Evolutionary conservation across 1,139 yeast genomes (phyloP), one percentile per base, ranked within the genome.

Genomic region (Pichia cactophila): DNA sequence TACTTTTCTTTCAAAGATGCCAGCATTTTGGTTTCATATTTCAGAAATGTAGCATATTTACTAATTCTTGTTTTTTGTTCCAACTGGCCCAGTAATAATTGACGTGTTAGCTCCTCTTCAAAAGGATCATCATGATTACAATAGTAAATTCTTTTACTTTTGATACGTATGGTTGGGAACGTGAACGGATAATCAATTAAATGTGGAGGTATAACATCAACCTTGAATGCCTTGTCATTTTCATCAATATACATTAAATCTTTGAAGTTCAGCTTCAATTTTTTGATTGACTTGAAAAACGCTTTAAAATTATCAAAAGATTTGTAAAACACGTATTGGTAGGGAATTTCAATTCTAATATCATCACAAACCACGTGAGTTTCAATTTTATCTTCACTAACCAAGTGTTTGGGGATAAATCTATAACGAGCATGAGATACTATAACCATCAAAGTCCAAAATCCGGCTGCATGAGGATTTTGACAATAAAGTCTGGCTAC

Each of bases 61-160:
- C 83, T 86, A 41, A 78, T 50, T 49, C 97, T 70, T 53, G 77
- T 72, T 50, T 77, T 71, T 61, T 86, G 95, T 58, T 88, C 97
- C 6, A 77, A 64, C 48, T 72, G 57, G 4, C 96, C 96, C 37
- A 86, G 72, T 59, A 84, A 86, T 61, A 78, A 84, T 23, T 85
- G 80, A 71, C 83, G 73, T 41, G 79, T 79, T 50, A 92, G 67
- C 55, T 87, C 83, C 7, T 83, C 69, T 65, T 92, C 98, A 64
- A 92, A 89, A 9, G 95, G 90, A 67, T 90, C 97, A 66, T 90
- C 97, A 55, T 83, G 88, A 69, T 83, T 73, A 17, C 72, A 62
- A 46, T 83, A 71, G 7, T 74, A 60, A 20, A 88, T 64, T 43
- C 70, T 70, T 5, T 72, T 70, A 0, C 89, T 66, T 43, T 64